A percentile compares a stretch with the other conserved stretches of the same genome.
Evolutionary conservation across 2,329 filamentous ascomycete genomes (phyloP).

Genomic region (Claviceps cyperi): DNA sequence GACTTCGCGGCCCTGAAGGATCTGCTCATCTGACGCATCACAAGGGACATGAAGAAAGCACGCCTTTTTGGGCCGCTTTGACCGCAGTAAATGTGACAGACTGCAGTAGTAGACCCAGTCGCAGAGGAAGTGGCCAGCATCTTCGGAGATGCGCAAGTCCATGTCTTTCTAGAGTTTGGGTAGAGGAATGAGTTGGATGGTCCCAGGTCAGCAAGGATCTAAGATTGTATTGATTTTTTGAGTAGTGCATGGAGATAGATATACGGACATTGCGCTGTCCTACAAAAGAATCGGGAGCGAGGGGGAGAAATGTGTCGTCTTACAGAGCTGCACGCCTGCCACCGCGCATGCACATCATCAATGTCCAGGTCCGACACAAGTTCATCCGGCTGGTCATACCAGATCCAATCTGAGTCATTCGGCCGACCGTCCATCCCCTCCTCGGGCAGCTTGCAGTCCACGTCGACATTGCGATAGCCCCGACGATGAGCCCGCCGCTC

Average conservation of each 20-base stretch:
- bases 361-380: conserved; percentile 43
- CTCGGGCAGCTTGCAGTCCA: conserved; percentile 47
- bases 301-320: conserved; percentile 9
- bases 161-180: conserved; percentile 17
- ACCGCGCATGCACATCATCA: conserved; percentile 39
- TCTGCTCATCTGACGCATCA: conserved; percentile 32
- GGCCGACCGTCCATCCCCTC: conserved; percentile 35
- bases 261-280: no score
- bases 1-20: conserved; percentile 36
- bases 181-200: neutral
- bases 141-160: conserved; percentile 46
- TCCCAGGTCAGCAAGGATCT: neutral
- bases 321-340: conserved; percentile 38
- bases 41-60: conserved; percentile 62
- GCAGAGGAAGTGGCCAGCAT: conserved; percentile 61
- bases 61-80: conserved; percentile 33
- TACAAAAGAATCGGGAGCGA: neutral
- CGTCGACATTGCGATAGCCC: conserved; percentile 55
- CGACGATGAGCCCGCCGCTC: conserved; percentile 58
- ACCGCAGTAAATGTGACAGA: conserved; percentile 40
- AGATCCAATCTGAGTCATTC: conserved; percentile 33
- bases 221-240: no score
- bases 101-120: conserved; percentile 68
- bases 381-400: conserved; percentile 39
- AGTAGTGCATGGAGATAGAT: no score